Base-by-base conservation (phyloP, 257 asterid genomes). In the Solanum etuberosum region DNA sequence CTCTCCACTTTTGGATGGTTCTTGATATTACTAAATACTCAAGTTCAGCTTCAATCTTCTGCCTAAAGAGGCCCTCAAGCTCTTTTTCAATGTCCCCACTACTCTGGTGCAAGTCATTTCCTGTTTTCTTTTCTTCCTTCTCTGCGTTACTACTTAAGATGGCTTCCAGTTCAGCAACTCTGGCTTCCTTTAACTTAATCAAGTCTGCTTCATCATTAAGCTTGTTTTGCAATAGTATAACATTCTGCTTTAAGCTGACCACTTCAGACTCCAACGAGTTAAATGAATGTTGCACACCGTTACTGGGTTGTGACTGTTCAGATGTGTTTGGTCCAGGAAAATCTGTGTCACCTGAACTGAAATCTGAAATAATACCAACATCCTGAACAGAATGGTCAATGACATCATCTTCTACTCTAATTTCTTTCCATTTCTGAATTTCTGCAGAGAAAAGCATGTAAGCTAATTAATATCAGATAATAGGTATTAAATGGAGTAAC, bases 31-130 rank as follows among this genome's bases (percentile, higher is more conserved):
- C 90, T 86, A 97, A 83, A 85, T 83, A 89, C 91, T 93, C 93
- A 32, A 97, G 93, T 88, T 94, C 98, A 15, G 95, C 93, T 94
- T 94, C 98, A 40, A 95, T 89, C 83, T 93, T 95, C 89, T 89
- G 95, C 93, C 46, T 94, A 67, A 92, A 94, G 87, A 92, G 89
- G 68, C 88, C 88, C 82, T 95, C 98, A 54, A 92, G 91, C 73
- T 94, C 96, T 80, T 74, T 63, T 84, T 88, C 91, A 59, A 38
- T 38, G 65, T 89, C 91, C 68, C 71, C 63, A 68, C 83, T 63
- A 73, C 34, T 15, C 91, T 67, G 89, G 15, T 25, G 61, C 37
- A 77, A 77, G 46, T 4, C 77, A 61, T 77, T 23, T 63, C 87
- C n/a, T 71, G 57, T 86, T 20, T 67, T 87, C 82, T 77, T 85